phyloP scores from a whole-genome alignment of 192 early-diverging fungal genomes.

The Haplosporangium gracile region DNA sequence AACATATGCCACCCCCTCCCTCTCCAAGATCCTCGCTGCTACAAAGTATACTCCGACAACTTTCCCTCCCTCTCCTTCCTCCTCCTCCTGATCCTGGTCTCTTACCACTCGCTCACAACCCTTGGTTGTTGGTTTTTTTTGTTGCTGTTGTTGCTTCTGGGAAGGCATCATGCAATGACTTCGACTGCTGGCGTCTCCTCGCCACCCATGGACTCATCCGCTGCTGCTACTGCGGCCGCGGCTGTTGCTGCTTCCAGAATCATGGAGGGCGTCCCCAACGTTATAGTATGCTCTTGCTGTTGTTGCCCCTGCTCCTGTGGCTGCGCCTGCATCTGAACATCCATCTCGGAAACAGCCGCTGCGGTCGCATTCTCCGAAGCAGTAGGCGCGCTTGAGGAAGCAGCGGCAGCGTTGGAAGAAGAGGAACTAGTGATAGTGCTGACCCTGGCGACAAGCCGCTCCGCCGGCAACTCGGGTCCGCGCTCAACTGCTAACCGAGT shows the following conservation, averaged over 20 bases:
- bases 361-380: background rate
- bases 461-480: conserved; percentile 12
- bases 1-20: no score
- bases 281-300: background rate
- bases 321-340: background rate
- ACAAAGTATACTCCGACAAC: background rate
- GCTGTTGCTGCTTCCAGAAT: background rate
- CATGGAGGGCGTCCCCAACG: no score
- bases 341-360: background rate
- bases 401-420: no score
- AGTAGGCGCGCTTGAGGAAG: background rate
- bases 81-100: no score
- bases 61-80: background rate
- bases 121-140: background rate
- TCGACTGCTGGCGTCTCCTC: conserved; percentile 2
- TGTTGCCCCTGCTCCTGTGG: background rate
- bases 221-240: background rate
- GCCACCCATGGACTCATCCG: background rate
- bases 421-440: background rate
- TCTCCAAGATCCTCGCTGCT: no score
- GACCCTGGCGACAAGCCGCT: background rate
- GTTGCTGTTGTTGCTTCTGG: no score
- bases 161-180: conserved; percentile 14
- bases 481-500: conserved; percentile 38
- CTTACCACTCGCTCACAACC: no score